Percentiles rank a stretch among this genome's conserved stretches.
Evolutionary conservation across 208 protist genomes (phyloP).

Genomic region (Crithidia sp.): DNA sequence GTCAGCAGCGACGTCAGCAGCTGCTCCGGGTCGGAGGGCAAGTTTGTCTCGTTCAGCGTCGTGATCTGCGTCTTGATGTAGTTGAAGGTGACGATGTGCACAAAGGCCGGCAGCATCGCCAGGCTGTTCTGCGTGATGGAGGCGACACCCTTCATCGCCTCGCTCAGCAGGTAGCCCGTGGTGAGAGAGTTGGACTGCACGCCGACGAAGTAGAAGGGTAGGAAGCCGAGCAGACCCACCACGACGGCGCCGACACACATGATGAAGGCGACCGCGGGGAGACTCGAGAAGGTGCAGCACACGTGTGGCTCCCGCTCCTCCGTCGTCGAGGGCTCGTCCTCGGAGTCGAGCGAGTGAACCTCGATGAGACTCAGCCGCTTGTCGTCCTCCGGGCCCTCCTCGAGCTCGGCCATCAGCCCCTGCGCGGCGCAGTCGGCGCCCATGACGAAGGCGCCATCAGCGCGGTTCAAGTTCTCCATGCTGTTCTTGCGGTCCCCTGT

Average conservation of each 20-base stretch:
- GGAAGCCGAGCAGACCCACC: slow-evolving; percentile 58
- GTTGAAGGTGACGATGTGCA: slow-evolving; percentile 60
- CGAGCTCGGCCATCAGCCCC: slow-evolving; percentile 18
- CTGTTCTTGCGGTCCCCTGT: slow-evolving; percentile 15
- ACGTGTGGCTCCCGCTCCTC: slow-evolving; percentile 25
- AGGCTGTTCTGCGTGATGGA: slow-evolving; percentile 54
- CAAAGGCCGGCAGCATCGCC: slow-evolving; percentile 55
- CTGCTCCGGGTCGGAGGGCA: slow-evolving; percentile 23
- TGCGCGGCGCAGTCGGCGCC: slow-evolving; percentile 21
- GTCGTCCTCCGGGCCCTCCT: slow-evolving; percentile 21
- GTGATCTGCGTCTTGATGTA: slow-evolving; percentile 50
- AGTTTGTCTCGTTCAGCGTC: slow-evolving; percentile 31
- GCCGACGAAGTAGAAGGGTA: slow-evolving; percentile 64
- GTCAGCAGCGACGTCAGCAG: slow-evolving; percentile 40
- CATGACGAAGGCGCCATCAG: slow-evolving; percentile 6
- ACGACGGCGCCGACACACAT: slow-evolving; percentile 59
- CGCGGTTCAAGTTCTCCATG: slow-evolving; percentile 16
- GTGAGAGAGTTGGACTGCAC: slow-evolving; percentile 42
- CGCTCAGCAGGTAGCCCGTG: slow-evolving; percentile 47
- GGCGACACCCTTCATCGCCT: slow-evolving; percentile 53
- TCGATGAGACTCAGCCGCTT: slow-evolving; percentile 31
- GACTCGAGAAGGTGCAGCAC: slow-evolving; percentile 43
- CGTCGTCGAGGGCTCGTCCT: slow-evolving; percentile 24
- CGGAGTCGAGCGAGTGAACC: slow-evolving; percentile 29
- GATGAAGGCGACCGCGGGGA: slow-evolving; percentile 47